Base-by-base conservation (phyloP, 257 asterid species). In the Solanum lignicaule region DNA sequence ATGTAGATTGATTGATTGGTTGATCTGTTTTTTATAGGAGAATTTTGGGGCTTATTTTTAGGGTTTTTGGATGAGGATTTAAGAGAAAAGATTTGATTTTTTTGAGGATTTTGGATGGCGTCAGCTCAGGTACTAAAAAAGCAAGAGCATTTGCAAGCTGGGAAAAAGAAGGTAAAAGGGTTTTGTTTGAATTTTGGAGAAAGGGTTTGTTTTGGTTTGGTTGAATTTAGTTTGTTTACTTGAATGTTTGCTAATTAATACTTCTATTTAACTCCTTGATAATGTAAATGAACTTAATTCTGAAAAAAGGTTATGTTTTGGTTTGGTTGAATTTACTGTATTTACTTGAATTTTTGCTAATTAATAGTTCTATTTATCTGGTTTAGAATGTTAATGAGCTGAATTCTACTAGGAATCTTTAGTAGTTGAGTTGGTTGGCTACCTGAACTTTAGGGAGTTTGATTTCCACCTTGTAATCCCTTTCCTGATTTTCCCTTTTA, bases 141-240 rank as follows among this genome's bases (percentile, higher is more conserved):
- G 92, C 94, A 93, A 88, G 95, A 90, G 88, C 93, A 94, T 92
- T 91, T 93, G 92, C 95, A 92, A 93, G 98, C 98, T 90, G 98
- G 98, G 43, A 93, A 88, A 88, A 94, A 66, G 86, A 93, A 91
- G 99, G 99, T 95, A 85, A 35, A 8, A 27, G 38, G 36, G 2
- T 15, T 79, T 75, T 13, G 31, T 76, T 76, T 38, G 23, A 13
- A 38, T 62, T 27, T 3, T 10, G 15, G 2, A 27, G 13, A 66
- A 62, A 66, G 20, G 35, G 16, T 27, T 66, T 25, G 73, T 3
- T 68, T 68, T 68, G 33, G 21, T 21, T 23, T 68, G 33, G 75
- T 21, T 23, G 83, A 39, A 38, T 76, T 65, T n/a, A 76, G 12
- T 38, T 14, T 21, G 12, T 75, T 74, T 38, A 75, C 58, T 23